Evolutionary conservation across 2,329 filamentous ascomycete species (phyloP), one percentile per base, ranked within the genome.

Genomic region (Lecanicillium sp.): DNA sequence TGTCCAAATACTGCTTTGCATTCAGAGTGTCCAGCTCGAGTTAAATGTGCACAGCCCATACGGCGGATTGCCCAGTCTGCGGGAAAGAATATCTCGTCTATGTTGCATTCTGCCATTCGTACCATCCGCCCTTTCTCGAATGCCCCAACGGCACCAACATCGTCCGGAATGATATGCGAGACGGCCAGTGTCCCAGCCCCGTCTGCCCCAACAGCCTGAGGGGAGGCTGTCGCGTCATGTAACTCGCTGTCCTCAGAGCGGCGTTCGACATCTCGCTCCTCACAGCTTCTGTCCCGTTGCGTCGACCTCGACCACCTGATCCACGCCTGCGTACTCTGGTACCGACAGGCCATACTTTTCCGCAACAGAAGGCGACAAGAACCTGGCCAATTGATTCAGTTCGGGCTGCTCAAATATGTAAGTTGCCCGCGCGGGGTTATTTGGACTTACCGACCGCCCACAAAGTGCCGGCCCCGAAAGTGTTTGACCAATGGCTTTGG

Each of bases 381-480:
- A 98, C 51, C 87, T 86, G 56, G 40, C 27, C 26, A 30, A 6
- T 24, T 5, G 6, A 23, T 24, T 59, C 37, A 59, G 52, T 46
- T 17, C 11, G 36, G 10, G 11, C 7, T 23, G 36, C 29, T 10
- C 44, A 19, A 10, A 19, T 17, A 10, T 27, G 29, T 29, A 36
- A 27, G 45, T 41, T 27, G 20, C 9, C 9, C 7, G 7, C 7
- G 26, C 15, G 41, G 6, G 36, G 11, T 21, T 4, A 24, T 27
- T 12, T 5, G 12, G 27, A 67, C 74, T 60, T 69, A 86, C 78
- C 88, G 75, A 47, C 93, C 93, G 7, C 93, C 93, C 48, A 98
- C 67, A 61, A 97, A 98, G 71, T 98, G 93, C 39, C 87, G 79
- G 1, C 91, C 93, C 53, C 73, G 81, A 65, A 95, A 98, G 63